Evolutionary conservation across 768 basidiomycete species (phyloP).

Genomic region (Hericium rajendrae): DNA sequence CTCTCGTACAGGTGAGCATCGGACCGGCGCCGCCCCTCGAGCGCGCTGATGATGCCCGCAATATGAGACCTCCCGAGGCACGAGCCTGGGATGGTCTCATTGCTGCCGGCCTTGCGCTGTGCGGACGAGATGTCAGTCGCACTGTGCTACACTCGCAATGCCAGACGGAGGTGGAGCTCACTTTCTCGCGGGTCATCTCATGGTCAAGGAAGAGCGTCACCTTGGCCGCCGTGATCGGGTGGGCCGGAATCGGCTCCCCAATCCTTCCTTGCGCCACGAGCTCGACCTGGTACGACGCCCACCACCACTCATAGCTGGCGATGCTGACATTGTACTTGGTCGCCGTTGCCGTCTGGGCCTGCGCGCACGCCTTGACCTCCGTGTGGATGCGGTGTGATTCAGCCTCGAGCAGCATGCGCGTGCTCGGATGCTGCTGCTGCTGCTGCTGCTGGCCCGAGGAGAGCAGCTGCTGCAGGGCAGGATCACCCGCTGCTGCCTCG

Average conservation of each 20-base stretch:
- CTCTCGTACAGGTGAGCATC: not conserved
- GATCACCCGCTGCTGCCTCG: too few species aligned
- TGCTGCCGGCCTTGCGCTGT: too few species aligned
- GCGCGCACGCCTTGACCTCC: not conserved
- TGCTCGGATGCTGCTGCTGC: too few species aligned
- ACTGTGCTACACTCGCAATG: too few species aligned
- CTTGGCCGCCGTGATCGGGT: not conserved
- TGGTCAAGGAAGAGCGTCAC: not conserved
- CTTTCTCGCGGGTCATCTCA: not conserved
- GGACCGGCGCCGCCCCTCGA: not conserved
- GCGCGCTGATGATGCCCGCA: not conserved
- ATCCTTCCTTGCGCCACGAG: not conserved
- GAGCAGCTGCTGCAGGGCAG: too few species aligned
- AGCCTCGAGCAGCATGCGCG: not conserved
- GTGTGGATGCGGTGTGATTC: not conserved
- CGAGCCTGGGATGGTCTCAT: not conserved
- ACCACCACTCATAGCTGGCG: not conserved
- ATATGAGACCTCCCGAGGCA: not conserved
- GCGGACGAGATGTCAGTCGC: too few species aligned
- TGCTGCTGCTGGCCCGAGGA: too few species aligned
- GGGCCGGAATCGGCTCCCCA: not conserved
- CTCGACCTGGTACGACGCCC: not conserved
- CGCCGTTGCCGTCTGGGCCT: not conserved
- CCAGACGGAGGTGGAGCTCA: too few species aligned
- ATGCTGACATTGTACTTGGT: not conserved